These are phyloP conservation scores for Lunasporangiospora selenospora DNA, from an alignment of 192 early-diverging fungal species.

Conservation along the genomic window DNA sequence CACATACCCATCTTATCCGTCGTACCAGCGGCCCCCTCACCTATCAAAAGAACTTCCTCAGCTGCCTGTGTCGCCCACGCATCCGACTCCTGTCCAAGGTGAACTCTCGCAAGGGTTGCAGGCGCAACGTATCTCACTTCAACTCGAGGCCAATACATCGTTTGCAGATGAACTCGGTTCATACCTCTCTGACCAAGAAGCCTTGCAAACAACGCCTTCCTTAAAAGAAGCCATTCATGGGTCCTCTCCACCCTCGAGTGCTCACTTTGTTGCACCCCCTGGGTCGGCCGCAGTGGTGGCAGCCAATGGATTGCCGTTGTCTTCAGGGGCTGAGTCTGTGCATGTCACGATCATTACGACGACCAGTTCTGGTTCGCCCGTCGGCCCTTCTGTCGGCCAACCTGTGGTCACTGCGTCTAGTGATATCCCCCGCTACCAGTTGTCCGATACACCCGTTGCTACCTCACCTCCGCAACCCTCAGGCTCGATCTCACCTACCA, in stretches of 20 bases:
- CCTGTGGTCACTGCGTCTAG: too few relatives aligned
- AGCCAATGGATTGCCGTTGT: background rate
- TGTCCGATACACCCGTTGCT: background rate
- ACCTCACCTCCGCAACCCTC: background rate
- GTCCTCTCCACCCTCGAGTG: background rate
- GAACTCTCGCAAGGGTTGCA: background rate
- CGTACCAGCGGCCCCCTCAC: background rate
- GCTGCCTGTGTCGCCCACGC: background rate
- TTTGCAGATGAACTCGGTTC: conserved; percentile 26
- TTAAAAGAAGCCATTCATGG: background rate
- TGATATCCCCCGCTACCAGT: background rate
- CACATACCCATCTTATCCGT: background rate
- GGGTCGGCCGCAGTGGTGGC: background rate
- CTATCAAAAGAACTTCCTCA: background rate
- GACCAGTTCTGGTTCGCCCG: too few relatives aligned
- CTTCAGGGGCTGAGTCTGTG: background rate
- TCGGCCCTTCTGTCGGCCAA: too few relatives aligned
- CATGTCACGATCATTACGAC: too few relatives aligned
- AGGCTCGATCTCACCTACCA: background rate
- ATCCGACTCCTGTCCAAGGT: background rate
- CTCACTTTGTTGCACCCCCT: background rate
- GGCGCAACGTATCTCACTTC: background rate
- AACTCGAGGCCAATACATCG: background rate
- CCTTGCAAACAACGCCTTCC: background rate
- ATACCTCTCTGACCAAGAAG: conserved; percentile 7